Conservation (phyloP, 768 basidiomycete species). For the Boletus rufocinnamomeus region DNA sequence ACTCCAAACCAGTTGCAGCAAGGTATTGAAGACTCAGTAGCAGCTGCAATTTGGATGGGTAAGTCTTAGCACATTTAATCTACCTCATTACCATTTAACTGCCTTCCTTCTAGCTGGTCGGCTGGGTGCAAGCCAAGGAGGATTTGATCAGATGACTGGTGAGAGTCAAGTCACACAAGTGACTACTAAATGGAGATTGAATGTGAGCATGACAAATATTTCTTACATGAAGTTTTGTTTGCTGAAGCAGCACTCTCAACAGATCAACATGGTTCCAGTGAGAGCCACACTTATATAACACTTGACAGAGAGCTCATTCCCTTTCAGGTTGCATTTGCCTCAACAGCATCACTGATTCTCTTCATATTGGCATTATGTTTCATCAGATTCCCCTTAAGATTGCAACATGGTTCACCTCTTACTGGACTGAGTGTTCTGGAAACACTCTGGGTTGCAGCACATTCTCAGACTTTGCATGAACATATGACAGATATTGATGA, state of each 20-base stretch:
- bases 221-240: neutral
- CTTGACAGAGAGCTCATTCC: neutral
- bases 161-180: conserved; percentile 10
- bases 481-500: neutral
- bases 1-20: neutral
- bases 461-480: too few relatives aligned
- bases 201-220: conserved; percentile 4
- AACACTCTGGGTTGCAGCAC: too few relatives aligned
- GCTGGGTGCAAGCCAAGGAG: conserved; percentile 4
- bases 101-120: conserved; percentile 6
- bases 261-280: conserved; percentile 22
- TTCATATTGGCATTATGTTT: conserved; percentile 2
- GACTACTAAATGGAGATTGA: conserved; percentile 11
- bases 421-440: too few relatives aligned
- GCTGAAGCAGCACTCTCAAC: neutral
- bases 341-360: conserved; percentile 7
- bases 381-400: neutral
- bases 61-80: neutral
- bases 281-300: neutral
- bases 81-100: neutral
- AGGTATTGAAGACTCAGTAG: too few relatives aligned
- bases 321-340: conserved; percentile 5
- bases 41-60: too few relatives aligned
- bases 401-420: too few relatives aligned
- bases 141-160: conserved; percentile 5